Evolutionary conservation across 768 basidiomycete species (phyloP), one percentile per base, ranked within the genome.

Genomic region (Daedaleopsis nitida): DNA sequence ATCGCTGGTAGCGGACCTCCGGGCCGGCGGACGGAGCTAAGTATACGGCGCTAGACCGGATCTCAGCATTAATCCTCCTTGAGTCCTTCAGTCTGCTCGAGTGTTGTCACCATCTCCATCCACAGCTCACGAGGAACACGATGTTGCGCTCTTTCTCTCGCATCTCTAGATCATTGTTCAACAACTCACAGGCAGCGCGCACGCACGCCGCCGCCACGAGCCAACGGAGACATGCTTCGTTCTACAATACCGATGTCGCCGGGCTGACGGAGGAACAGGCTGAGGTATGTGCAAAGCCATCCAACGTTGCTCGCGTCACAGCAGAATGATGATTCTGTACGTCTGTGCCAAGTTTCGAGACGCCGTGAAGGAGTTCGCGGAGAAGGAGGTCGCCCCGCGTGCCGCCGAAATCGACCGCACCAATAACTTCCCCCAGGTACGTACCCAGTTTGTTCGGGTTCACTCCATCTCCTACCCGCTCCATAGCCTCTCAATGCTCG

Each of bases 381-480:
- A 89, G 74, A 85, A 84, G 65, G 94, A 96, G 73, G 77, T 97
- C 45, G 90, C 92, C 1, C 95, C 94, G 3, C 77, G 89, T 62
- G 94, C 94, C 10, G 89, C 84, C 58, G 88, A 93, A 65, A 88
- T 95, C 48, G 96, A 98, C 77, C 86, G 81, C 75, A 87, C 82
- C 27, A 96, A 97, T 74, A 87, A 79, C 54, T 92, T 91, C 66
- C 95, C 95, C 19, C 67, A 75, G 60, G 92, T 94, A 69, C 65
- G 84, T 17, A 10, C 37, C 13, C 44, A 49, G 19, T 49, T 14
- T 19, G 12, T 34, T 17, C 12, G 27, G 27, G n/a, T n/a, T 23
- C 13, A 39, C 27, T 23, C 24, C 49, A 35, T 39, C 5, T 23
- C 19, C 11, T 21, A 37, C 48, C 38, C 38, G 49, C 39, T 34